Base-by-base conservation (phyloP, 2,329 filamentous ascomycete genomes). In the Dothistroma pini region DNA sequence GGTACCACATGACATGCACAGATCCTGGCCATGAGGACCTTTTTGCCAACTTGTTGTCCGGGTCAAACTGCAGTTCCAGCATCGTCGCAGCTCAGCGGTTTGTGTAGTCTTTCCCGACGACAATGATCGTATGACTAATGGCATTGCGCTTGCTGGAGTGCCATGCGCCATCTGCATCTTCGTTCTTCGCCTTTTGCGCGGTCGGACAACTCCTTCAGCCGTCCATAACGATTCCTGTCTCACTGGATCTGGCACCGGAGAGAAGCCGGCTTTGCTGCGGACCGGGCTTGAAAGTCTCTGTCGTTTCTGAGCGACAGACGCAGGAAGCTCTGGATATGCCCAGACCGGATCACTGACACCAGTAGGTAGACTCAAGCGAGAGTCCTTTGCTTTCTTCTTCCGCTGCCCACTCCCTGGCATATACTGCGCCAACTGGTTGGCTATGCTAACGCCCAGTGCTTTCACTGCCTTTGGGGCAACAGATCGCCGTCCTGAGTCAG, bases 401-500 rank as follows among this genome's bases (percentile, higher is more conserved):
- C 58, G 62, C 53, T 54, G 61, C 47, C 63, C 44, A 21, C 52
- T 54, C 11, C 58, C 57, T 16, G 62, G 56, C 60, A 75, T 72
- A 48, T 72, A 69, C 22, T 69, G 61, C 3, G 72, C 70, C 54
- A 76, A 69, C 56, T 74, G 71, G 19, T 68, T 68, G 9, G 74
- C 74, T 48, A 75, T 75, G 54, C 65, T 73, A 54, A 70, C 67
- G 34, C 74, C 71, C 11, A 76, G 64, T 11, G 69, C 68, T 54
- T 74, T 63, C 44, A 75, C 71, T n/a, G 66, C 67, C 14, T 69
- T 64, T 10, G 68, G 54, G 34, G 70, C 68, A 21, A 67, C 51
- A 34, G 54, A 34, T 31, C 62, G 56, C 11, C 66, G 54, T 54
- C 64, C 58, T 11, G 56, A 31, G 34, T 58, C 54, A n/a, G 60